These are phyloP conservation scores for Capsicum chinense DNA, from an alignment of 257 asterid genomes.

Conservation along the genomic window DNA sequence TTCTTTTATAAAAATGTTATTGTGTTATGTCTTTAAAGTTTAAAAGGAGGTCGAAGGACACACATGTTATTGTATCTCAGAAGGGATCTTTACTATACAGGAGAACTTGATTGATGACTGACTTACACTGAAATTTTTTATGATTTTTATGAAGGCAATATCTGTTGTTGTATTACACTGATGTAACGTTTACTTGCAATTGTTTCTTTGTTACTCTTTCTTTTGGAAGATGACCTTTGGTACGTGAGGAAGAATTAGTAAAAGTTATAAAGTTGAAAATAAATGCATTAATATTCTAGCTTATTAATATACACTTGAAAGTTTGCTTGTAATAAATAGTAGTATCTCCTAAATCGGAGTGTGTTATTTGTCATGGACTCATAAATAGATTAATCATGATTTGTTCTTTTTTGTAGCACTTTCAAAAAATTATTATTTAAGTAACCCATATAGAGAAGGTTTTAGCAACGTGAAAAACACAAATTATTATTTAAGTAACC, in stretches of 20 bases:
- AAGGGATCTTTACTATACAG: background rate
- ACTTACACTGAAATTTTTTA: background rate
- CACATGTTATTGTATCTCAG: background rate
- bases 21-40: background rate
- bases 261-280: background rate
- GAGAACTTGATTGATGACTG: background rate
- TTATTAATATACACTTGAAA: background rate
- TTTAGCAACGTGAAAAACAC: too few species aligned
- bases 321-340: background rate
- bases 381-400: background rate
- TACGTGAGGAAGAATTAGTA: background rate
- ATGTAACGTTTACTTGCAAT: background rate
- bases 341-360: background rate
- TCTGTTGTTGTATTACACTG: background rate
- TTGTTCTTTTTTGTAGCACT: background rate
- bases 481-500: too few species aligned
- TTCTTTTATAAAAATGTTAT: slow-evolving; percentile 30
- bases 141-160: background rate
- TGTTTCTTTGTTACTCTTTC: background rate
- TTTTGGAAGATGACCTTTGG: background rate
- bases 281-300: background rate
- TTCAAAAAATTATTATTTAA: background rate
- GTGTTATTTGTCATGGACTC: background rate
- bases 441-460: too few species aligned
- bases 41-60: background rate